These are phyloP conservation scores for Metschnikowia lachancei DNA, from an alignment of 805 yeast genomes.

Conservation along the genomic window DNA sequence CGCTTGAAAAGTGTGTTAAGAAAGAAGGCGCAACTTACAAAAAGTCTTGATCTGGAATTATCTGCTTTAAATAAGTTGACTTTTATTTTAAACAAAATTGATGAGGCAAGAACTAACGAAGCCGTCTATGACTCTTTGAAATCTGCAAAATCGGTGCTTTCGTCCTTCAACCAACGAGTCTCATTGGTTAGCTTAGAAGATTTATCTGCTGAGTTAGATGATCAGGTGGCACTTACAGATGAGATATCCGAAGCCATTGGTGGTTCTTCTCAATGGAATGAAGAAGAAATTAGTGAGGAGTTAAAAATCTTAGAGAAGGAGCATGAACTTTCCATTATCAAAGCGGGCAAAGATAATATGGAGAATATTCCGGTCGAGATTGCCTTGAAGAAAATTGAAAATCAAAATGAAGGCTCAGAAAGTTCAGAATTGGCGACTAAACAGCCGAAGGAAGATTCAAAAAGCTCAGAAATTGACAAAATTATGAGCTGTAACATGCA, in stretches of 20 bases:
- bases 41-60: constrained; percentile 22
- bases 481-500: neutral
- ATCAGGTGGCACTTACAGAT: constrained; percentile 28
- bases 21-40: constrained; percentile 16
- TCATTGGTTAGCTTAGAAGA: constrained; percentile 28
- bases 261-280: constrained; percentile 14
- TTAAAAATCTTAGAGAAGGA: constrained; percentile 24
- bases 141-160: constrained; percentile 26
- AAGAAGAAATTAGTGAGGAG: constrained; percentile 34
- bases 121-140: constrained; percentile 26
- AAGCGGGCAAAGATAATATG: neutral
- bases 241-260: constrained; percentile 28
- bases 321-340: constrained; percentile 5
- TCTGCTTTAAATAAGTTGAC: constrained; percentile 23
- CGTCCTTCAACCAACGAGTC: constrained; percentile 28
- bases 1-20: constrained; percentile 21
- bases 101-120: constrained; percentile 34
- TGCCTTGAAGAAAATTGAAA: neutral
- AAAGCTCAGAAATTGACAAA: neutral
- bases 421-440: neutral
- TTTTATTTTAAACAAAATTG: constrained; percentile 29
- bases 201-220: constrained; percentile 29
- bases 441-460: neutral
- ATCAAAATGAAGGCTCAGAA: neutral
- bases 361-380: neutral